Conservation (phyloP, 2,329 filamentous ascomycete species). For the Sordariomycetes sp. region DNA sequence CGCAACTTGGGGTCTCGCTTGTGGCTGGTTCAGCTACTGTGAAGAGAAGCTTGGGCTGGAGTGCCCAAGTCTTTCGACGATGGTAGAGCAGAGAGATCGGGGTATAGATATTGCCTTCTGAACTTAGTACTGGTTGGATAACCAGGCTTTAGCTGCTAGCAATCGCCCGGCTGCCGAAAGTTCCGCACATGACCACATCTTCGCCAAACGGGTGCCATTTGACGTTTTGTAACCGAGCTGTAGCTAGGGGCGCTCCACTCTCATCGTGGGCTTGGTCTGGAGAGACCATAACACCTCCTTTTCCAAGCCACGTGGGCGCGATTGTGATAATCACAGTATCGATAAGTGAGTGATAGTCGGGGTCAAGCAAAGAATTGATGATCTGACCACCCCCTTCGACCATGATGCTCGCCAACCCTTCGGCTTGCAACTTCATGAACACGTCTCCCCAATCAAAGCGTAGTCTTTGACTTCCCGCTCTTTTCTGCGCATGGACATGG, state of each 20-base stretch:
- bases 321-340: slow-evolving; percentile 80
- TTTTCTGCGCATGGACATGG: slow-evolving; percentile 23
- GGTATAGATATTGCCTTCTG: too few species aligned
- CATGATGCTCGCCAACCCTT: slow-evolving; percentile 74
- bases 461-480: too few species aligned
- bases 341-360: slow-evolving; percentile 51
- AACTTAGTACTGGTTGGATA: too few species aligned
- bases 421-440: slow-evolving; percentile 42
- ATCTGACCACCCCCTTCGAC: slow-evolving; percentile 79
- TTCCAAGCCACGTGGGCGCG: slow-evolving; percentile 82
- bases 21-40: too few species aligned
- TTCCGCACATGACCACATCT: slow-evolving; percentile 75
- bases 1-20: too few species aligned
- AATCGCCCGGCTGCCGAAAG: neutral
- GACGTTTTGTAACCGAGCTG: slow-evolving; percentile 56
- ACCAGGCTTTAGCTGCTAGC: too few species aligned
- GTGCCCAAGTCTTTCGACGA: too few species aligned
- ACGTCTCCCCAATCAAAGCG: slow-evolving; percentile 57
- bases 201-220: slow-evolving; percentile 72
- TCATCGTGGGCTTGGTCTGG: slow-evolving; percentile 49
- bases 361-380: slow-evolving; percentile 70
- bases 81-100: too few species aligned
- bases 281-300: slow-evolving; percentile 70
- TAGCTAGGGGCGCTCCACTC: slow-evolving; percentile 44
- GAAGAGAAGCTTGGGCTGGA: too few species aligned